Evolutionary conservation across 176 grass and related monocot genomes (phyloP), one percentile per base, ranked within the genome.

Genomic region (Urochloa ruziziensis): DNA sequence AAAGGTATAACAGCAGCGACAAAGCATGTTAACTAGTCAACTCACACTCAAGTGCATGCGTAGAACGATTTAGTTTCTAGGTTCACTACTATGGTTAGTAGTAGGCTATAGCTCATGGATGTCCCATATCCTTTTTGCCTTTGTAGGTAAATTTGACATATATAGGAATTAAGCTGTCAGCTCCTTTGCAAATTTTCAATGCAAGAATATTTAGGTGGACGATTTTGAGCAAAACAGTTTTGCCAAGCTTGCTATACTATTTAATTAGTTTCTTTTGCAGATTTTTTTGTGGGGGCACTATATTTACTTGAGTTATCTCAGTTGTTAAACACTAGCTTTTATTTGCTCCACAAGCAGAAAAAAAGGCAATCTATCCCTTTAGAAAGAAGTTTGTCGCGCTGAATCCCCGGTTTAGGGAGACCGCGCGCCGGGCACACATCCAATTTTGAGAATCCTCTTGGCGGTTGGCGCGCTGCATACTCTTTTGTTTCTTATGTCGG

Each of bases 21-120:
- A 80, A 84, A 58, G 68, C 64, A 33, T 32, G 65, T 73, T 67
- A 29, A 79, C 67, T 33, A 25, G 81, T 80, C 75, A 84, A 74
- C 33, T 75, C 32, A 80, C 63, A 79, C 51, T 84, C 75, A 74
- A 74, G 51, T 51, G 62, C 30, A 53, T 36, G 58, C 25, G 62
- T 23, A 64, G 6, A 73, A 62, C 36, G 65, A 14, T 67, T 42
- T 36, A 36, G 4, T 69, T 27, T 72, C 28, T 61, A 48, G 39
- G 14, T 46, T 24, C 36, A 83, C 48, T 33, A 44, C 33, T 16
- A 48, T 46, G 25, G 18, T 34, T 49, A 62, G 67, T 49, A 49
- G 51, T 19, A 44, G 49, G 42, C 74, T 48, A 61, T 46, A 70
- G 23, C 12, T 23, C n/a, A 29, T 44, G 12, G 3, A 27, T 42